phyloP scores from a whole-genome alignment of 352 stramenopile species.

The Ophiocytium majus region DNA sequence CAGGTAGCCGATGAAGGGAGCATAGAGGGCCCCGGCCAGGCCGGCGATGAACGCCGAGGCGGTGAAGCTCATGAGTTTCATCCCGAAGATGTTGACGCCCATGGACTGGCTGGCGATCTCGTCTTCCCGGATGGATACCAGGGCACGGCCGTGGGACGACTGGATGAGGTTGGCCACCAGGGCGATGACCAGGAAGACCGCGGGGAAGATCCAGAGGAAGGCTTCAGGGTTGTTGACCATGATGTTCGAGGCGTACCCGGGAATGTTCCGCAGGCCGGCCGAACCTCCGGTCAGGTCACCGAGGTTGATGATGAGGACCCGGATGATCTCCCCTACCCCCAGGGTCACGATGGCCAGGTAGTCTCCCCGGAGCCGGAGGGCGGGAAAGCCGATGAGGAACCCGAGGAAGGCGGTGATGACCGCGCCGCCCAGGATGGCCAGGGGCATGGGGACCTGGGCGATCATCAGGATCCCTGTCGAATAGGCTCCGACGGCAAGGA shows the following conservation, averaged over 20 bases:
- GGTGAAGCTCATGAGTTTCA: not conserved
- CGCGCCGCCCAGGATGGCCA: not conserved
- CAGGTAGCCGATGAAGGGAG: not conserved
- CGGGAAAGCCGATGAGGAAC: not conserved
- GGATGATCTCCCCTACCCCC: not conserved
- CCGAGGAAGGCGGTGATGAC: not conserved
- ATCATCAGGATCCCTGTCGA: not conserved
- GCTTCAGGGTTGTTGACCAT: not conserved
- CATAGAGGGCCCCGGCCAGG: not conserved
- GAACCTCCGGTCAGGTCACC: not conserved
- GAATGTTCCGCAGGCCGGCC: not conserved
- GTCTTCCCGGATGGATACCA: not conserved
- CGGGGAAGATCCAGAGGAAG: not conserved
- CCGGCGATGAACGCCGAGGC: not conserved
- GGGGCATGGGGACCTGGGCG: not conserved
- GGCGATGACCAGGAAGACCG: not conserved
- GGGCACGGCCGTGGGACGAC: not conserved
- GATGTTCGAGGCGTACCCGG: not conserved
- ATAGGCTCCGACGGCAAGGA: not conserved
- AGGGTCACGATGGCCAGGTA: constrained; percentile 3
- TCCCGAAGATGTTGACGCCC: not conserved
- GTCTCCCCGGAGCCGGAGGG: not conserved
- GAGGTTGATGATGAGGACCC: not conserved
- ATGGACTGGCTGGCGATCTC: not conserved
- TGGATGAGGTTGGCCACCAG: not conserved